Base-by-base conservation (phyloP, 1,284 basidiomycete genomes). In the Boletus sp. region DNA sequence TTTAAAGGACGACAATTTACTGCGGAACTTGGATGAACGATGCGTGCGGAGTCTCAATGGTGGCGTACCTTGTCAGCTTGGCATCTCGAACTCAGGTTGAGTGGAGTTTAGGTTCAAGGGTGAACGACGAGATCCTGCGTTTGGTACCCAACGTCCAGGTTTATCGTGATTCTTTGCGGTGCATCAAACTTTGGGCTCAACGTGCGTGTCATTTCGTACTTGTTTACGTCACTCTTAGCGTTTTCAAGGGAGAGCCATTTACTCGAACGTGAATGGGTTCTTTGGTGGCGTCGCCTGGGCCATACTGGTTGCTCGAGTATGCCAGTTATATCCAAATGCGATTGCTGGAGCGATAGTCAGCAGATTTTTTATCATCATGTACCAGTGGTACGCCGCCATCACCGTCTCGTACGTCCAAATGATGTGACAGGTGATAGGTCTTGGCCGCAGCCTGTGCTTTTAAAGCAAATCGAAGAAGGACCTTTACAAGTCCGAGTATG, bases 251-350 rank as follows among this genome's bases (percentile, higher is more conserved):
- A 80, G 94, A 69, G 96, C 94, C 20, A 96, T 99, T 54, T 98
- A 98, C 70, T 94, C 94, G 4, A 99, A 99, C 69, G 92, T 98
- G 14, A 92, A 95, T 61, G 96, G 95, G 22, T 99, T 98, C 69
- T 80, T 95, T 36, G 96, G 96, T 57, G 96, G 96, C 70, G 95
- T 99, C 4, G 95, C 94, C 17, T 99, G 96, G 96, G 93, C 94
- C 7, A 92, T 99, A 78, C 80, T 98, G 41, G 94, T 97, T 10
- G 96, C 96, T 40, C 85, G 96, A 65, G 94, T 99, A 78, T 99
- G 96, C 73, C 96, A 99, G 64, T 72, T 99, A 49, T 99, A 98
- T 67, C 96, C 96, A 26, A 96, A 90, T 58, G 93, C 93, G 25
- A 84, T 87, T 49, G 92, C 94, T 14, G 94, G 94, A 13, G 91